Percentiles rank a stretch among this genome's conserved stretches.
These are phyloP conservation scores for Claviceps arundinis DNA, from an alignment of 2,329 filamentous ascomycete species.

Conservation along the genomic window DNA sequence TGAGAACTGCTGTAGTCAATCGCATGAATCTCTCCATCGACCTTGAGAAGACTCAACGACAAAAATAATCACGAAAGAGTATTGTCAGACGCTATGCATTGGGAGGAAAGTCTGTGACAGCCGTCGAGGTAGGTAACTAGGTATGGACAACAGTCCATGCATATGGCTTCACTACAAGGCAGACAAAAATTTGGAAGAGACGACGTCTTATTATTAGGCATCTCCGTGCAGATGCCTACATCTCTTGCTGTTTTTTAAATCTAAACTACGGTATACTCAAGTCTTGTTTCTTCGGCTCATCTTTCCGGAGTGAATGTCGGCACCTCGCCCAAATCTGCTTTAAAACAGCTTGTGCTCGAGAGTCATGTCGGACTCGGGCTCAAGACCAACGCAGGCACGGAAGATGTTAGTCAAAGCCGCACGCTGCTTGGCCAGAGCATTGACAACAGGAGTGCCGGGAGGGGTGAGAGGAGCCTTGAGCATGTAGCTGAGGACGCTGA, in stretches of 20 bases:
- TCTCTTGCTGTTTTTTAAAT: constrained; percentile 10
- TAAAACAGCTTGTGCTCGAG: constrained; percentile 96
- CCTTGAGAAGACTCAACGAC: too few species aligned
- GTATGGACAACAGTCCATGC: background rate
- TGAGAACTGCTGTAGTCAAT: too few species aligned
- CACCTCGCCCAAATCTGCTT: constrained; percentile 5
- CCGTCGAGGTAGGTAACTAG: too few species aligned
- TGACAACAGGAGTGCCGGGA: constrained; percentile 88
- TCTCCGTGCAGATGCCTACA: constrained; percentile 6
- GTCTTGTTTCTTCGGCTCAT: too few species aligned
- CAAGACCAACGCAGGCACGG: constrained; percentile 88
- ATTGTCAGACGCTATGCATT: too few species aligned
- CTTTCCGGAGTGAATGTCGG: too few species aligned
- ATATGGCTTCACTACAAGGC: background rate
- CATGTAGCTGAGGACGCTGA: constrained; percentile 98
- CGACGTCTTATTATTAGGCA: background rate
- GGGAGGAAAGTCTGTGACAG: too few species aligned
- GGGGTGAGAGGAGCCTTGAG: constrained; percentile 91
- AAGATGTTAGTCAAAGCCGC: constrained; percentile 94
- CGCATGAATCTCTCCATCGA: too few species aligned
- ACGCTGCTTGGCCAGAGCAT: constrained; percentile 91
- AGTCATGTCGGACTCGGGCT: constrained; percentile 98
- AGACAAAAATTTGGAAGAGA: background rate
- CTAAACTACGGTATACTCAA: background rate
- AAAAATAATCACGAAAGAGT: too few species aligned